phyloP scores from a whole-genome alignment of 106 monocot species.

The Dioscorea dumetorum region DNA sequence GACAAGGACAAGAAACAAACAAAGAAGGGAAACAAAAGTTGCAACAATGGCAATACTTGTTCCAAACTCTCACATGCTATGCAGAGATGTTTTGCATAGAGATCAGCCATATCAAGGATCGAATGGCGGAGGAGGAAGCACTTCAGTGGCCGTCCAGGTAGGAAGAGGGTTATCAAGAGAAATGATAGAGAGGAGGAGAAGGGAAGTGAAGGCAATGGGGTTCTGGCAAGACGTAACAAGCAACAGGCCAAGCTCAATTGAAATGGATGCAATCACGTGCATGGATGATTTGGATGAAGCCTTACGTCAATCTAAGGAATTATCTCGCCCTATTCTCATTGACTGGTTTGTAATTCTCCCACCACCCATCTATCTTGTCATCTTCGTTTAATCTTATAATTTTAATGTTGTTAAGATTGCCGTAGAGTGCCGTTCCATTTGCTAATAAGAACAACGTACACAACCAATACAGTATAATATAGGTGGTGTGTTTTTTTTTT shows the following conservation, averaged over 20 bases:
- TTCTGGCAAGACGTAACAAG: conserved; percentile 40
- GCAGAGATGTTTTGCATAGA: conserved; percentile 10
- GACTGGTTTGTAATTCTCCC: conserved; percentile 44
- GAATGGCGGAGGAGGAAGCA: conserved; percentile 4
- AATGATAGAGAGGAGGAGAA: neutral
- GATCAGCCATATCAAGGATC: conserved; percentile 6
- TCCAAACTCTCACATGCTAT: conserved; percentile 10
- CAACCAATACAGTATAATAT: no score
- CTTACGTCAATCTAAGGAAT: conserved; percentile 41
- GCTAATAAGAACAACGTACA: no score
- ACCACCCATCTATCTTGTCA: no score
- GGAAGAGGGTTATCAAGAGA: conserved; percentile 1
- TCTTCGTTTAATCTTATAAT: no score
- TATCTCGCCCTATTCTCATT: conserved; percentile 48
- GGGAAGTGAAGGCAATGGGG: conserved; percentile 12
- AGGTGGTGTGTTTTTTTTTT: no score
- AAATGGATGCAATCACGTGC: conserved; percentile 55
- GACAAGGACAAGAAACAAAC: no score
- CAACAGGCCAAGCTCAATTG: conserved; percentile 27
- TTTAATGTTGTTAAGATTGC: no score
- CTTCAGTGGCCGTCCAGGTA: conserved; percentile 1
- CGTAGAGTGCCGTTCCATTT: no score
- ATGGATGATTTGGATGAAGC: conserved; percentile 61
- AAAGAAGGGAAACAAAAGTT: neutral
- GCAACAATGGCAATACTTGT: conserved; percentile 28